Conservation (phyloP, 2,329 filamentous ascomycete genomes). For the Pleoardoris graminearum region DNA sequence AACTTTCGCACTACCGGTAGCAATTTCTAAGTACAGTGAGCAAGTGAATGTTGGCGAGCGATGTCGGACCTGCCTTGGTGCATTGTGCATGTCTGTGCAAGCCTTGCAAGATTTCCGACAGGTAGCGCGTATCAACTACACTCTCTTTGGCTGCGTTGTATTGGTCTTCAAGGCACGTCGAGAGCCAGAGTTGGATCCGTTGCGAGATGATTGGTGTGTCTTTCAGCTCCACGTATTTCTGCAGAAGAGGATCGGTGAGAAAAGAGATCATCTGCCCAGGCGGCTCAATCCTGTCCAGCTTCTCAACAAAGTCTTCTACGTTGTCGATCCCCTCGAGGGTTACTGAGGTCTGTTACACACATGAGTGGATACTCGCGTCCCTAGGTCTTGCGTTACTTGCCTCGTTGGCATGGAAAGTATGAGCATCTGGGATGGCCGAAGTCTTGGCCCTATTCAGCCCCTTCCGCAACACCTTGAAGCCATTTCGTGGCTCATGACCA, state of each 20-base stretch:
- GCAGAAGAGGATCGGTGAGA: slow-evolving; percentile 73
- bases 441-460: slow-evolving; percentile 55
- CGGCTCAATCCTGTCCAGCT: slow-evolving; percentile 75
- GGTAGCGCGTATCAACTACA: slow-evolving; percentile 20
- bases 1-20: slow-evolving; percentile 38
- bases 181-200: slow-evolving; percentile 46
- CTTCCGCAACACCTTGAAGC: slow-evolving; percentile 66
- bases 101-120: slow-evolving; percentile 38
- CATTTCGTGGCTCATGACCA: slow-evolving; percentile 49
- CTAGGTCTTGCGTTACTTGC: slow-evolving; percentile 32
- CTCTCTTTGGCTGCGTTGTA: slow-evolving; percentile 25
- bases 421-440: slow-evolving; percentile 64
- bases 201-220: slow-evolving; percentile 31
- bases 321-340: slow-evolving; percentile 76
- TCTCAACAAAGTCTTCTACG: slow-evolving; percentile 69
- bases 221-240: slow-evolving; percentile 70
- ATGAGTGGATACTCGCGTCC: slow-evolving; percentile 13
- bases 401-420: slow-evolving; percentile 74
- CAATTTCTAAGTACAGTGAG: slow-evolving; percentile 33
- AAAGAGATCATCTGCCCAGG: slow-evolving; percentile 81
- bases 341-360: slow-evolving; percentile 43
- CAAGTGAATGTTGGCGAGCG: no score
- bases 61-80: slow-evolving; percentile 34
- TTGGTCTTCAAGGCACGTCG: slow-evolving; percentile 43
- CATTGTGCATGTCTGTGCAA: slow-evolving; percentile 39